Conservation (phyloP, 2,329 filamentous ascomycete species). For the Chrysosporium queenslandicum region DNA sequence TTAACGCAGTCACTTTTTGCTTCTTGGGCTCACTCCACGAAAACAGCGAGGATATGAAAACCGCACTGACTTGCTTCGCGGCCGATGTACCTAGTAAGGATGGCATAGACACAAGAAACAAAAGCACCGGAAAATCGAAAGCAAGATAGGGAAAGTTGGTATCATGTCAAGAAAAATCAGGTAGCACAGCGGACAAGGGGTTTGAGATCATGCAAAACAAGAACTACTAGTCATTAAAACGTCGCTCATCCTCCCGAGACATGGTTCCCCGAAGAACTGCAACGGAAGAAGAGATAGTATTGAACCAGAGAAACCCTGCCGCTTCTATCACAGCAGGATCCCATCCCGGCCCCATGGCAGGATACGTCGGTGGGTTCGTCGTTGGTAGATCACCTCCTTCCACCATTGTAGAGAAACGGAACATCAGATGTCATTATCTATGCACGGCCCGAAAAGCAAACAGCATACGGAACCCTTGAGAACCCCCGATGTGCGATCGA, state of each 20-base stretch:
- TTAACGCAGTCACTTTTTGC: background rate
- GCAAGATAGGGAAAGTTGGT: constrained; percentile 1
- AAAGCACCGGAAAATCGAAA: background rate
- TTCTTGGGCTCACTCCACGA: background rate
- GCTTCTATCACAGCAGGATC: background rate
- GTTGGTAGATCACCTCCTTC: background rate
- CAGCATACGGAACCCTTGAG: background rate
- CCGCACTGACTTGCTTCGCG: background rate
- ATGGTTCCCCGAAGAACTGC: background rate
- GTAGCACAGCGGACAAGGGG: background rate
- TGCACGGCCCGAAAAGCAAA: background rate
- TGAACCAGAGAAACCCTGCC: background rate
- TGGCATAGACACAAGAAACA: background rate
- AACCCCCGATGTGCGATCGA: background rate
- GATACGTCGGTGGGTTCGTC: background rate
- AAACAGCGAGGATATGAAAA: too few relatives aligned
- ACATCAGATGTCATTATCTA: background rate
- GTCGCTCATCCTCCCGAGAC: constrained; percentile 4
- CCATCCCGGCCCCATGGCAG: background rate
- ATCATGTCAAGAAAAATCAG: constrained; percentile 2
- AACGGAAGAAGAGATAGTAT: constrained; percentile 3
- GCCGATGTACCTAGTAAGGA: background rate
- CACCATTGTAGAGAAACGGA: background rate
- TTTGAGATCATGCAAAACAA: too few relatives aligned
- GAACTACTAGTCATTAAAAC: constrained; percentile 1